Percentiles rank a stretch among this genome's conserved stretches.
These are phyloP conservation scores for Melastoma candidum DNA, from an alignment of 441 rosid genomes.

Conservation along the genomic window DNA sequence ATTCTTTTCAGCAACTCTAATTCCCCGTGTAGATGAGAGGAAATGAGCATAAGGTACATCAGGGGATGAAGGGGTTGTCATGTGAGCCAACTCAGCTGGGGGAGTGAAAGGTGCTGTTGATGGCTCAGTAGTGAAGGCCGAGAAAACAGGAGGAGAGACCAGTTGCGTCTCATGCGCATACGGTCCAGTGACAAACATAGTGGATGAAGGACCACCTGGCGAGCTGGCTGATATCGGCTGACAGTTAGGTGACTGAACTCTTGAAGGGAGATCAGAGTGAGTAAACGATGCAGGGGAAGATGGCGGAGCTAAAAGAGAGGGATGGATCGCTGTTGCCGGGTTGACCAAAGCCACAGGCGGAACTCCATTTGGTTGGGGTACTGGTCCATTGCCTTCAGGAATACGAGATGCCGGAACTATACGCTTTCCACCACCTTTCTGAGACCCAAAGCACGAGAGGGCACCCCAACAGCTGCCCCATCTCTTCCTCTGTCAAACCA, in stretches of 20 bases:
- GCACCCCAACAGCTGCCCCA: conserved; percentile 92
- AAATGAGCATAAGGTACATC: conserved; percentile 96
- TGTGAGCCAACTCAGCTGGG: conserved; percentile 89
- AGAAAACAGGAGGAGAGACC: conserved; percentile 97
- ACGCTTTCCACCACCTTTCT: conserved; percentile 76
- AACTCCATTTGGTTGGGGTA: conserved; percentile 59
- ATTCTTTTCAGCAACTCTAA: conserved; percentile 42
- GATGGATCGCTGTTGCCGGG: conserved; percentile 47
- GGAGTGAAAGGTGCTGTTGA: conserved; percentile 97
- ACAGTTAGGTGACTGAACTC: conserved; percentile 81
- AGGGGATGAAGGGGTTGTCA: conserved; percentile 94
- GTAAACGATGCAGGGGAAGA: conserved; percentile 94
- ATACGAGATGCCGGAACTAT: conserved; percentile 85
- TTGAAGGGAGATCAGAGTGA: conserved; percentile 80
- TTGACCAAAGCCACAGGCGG: conserved; percentile 47
- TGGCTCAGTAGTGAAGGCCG: conserved; percentile 89
- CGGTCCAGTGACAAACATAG: conserved; percentile 94
- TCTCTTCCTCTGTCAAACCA: conserved; percentile 58
- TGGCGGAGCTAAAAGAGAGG: conserved; percentile 94
- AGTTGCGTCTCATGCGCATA: conserved; percentile 88
- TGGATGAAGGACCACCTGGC: conserved; percentile 79
- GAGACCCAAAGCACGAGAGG: conserved; percentile 70
- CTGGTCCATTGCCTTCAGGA: conserved; percentile 71
- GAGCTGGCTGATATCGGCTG: conserved; percentile 71
- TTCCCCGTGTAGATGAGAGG: conserved; percentile 61